These are phyloP conservation scores for Peronosclerospora sorghi DNA, from an alignment of 352 stramenopile genomes.

Conservation along the genomic window DNA sequence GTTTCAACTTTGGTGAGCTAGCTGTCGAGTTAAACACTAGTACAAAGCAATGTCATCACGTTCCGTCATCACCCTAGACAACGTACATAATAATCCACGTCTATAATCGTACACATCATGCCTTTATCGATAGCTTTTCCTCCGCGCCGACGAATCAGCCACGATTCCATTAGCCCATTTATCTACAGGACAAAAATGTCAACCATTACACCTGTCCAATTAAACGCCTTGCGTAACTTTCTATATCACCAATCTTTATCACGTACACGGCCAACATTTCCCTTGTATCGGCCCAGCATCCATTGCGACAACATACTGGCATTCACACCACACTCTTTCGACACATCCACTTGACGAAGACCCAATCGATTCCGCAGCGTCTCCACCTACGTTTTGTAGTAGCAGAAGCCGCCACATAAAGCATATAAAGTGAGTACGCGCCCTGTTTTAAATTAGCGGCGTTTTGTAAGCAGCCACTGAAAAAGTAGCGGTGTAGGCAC, in stretches of 20 bases:
- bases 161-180: slow-evolving; percentile 79
- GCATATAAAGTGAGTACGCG: too few species aligned
- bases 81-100: too few species aligned
- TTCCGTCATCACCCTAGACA: too few species aligned
- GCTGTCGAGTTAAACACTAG: slow-evolving; percentile 37
- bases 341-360: slow-evolving; percentile 72
- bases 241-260: neutral
- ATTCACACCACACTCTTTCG: slow-evolving; percentile 78
- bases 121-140: slow-evolving; percentile 75
- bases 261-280: slow-evolving; percentile 65
- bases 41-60: neutral
- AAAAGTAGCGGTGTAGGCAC: slow-evolving; percentile 8
- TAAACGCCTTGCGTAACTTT: neutral
- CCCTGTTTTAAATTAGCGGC: too few species aligned
- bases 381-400: slow-evolving; percentile 37
- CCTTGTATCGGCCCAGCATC: slow-evolving; percentile 81
- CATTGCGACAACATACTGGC: slow-evolving; percentile 81
- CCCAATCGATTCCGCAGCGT: slow-evolving; percentile 56
- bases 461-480: neutral
- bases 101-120: slow-evolving; percentile 32
- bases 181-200: slow-evolving; percentile 26
- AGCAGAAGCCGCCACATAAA: neutral
- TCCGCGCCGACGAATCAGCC: slow-evolving; percentile 67
- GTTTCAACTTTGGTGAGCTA: slow-evolving; percentile 64
- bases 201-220: neutral